Conservation (phyloP, 306 rosid genomes). For the Oemleria cerasiformis region DNA sequence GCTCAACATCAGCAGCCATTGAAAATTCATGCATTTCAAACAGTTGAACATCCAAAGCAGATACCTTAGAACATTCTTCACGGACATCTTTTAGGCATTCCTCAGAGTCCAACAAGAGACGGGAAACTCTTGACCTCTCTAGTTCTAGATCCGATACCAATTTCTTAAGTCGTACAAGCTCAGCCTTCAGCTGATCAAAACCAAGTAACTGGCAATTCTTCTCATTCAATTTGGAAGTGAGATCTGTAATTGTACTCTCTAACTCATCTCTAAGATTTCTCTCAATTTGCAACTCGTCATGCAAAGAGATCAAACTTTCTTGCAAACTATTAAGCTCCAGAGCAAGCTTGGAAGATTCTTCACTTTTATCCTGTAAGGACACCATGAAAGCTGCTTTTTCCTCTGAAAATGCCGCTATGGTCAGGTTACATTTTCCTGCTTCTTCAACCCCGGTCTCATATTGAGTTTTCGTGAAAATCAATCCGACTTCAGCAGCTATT, state of each 20-base stretch:
- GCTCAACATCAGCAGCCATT: conserved; percentile 56
- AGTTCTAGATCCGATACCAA: conserved; percentile 50
- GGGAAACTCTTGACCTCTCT: conserved; percentile 60
- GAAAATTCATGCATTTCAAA: conserved; percentile 58
- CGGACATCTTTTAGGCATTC: conserved; percentile 40
- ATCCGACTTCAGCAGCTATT: conserved; percentile 56
- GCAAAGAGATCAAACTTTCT: conserved; percentile 41
- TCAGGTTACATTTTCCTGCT: conserved; percentile 49
- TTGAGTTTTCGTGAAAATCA: conserved; percentile 52
- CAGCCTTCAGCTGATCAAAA: conserved; percentile 53
- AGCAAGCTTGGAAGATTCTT: conserved; percentile 55
- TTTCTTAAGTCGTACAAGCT: conserved; percentile 59
- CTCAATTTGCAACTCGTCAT: conserved; percentile 52
- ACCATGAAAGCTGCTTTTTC: conserved; percentile 56
- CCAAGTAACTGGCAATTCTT: conserved; percentile 54
- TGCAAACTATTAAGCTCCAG: conserved; percentile 48
- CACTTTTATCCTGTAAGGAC: conserved; percentile 48
- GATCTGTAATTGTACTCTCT: conserved; percentile 50
- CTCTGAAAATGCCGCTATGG: conserved; percentile 38
- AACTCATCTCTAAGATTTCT: conserved; percentile 47
- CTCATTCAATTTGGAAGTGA: conserved; percentile 51
- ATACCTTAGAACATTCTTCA: conserved; percentile 46
- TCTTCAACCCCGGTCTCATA: conserved; percentile 42
- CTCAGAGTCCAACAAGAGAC: conserved; percentile 51
- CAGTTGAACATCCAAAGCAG: conserved; percentile 51